Evolutionary conservation across 805 yeast species (phyloP).

Genomic region (Kluyveromyces nonfermentans): DNA sequence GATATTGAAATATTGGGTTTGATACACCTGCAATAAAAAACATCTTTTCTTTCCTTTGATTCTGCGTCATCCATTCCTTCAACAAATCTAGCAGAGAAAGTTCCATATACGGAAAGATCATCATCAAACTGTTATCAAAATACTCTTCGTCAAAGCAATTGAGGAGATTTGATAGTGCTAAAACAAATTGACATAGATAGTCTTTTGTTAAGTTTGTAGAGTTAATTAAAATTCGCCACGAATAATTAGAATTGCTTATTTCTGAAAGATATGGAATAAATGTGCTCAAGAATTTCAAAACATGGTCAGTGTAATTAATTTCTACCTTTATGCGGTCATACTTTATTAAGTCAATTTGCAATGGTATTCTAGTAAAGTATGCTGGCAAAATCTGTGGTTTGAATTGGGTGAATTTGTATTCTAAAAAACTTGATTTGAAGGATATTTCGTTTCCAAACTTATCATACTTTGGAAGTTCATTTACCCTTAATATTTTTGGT

Average conservation of each 20-base stretch:
- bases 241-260: constrained; percentile 34
- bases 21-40: constrained; percentile 56
- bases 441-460: constrained; percentile 15
- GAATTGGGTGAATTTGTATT: constrained; percentile 23
- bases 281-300: constrained; percentile 25
- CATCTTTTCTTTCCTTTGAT: constrained; percentile 8
- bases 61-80: constrained; percentile 28
- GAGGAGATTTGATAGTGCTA: constrained; percentile 31
- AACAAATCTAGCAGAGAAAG: constrained; percentile 46
- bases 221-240: constrained; percentile 27
- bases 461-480: constrained; percentile 10
- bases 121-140: constrained; percentile 34
- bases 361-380: constrained; percentile 27
- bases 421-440: constrained; percentile 15
- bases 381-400: constrained; percentile 30
- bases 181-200: constrained; percentile 35
- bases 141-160: constrained; percentile 31
- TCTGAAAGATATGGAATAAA: constrained; percentile 28
- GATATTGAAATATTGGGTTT: constrained; percentile 52
- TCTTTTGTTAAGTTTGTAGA: constrained; percentile 34
- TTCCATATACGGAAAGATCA: constrained; percentile 51
- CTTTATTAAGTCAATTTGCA: constrained; percentile 17
- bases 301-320: constrained; percentile 15
- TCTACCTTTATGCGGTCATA: constrained; percentile 16
- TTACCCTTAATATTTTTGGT: constrained; percentile 9